Evolutionary conservation across 768 basidiomycete genomes (phyloP).

Genomic region (Leucocoprinus leucothites): DNA sequence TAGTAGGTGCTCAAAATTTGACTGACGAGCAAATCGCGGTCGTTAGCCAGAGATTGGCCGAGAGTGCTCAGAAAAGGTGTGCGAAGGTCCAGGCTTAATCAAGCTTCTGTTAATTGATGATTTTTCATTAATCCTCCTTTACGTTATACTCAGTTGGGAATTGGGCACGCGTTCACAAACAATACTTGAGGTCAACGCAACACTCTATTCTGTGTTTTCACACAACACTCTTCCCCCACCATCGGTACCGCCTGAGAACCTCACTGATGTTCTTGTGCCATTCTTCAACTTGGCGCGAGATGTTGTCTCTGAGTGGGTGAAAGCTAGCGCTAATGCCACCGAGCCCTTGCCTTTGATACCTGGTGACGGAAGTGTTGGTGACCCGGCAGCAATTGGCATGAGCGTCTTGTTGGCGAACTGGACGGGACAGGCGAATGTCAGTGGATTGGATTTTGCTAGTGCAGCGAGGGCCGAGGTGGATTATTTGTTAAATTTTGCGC

Average conservation of each 20-base stretch:
- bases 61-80: conserved; percentile 36
- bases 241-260: conserved; percentile 25
- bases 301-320: conserved; percentile 46
- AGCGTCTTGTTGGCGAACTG: conserved; percentile 58
- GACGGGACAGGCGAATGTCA: conserved; percentile 35
- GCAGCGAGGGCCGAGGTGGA: conserved; percentile 67
- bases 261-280: conserved; percentile 39
- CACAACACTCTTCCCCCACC: conserved; percentile 35
- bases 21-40: conserved; percentile 29
- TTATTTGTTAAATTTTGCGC: conserved; percentile 54
- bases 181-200: conserved; percentile 43
- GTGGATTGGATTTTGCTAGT: conserved; percentile 46
- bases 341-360: conserved; percentile 58
- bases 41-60: conserved; percentile 33
- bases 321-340: conserved; percentile 38
- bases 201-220: conserved; percentile 43
- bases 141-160: conserved; percentile 41
- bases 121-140: neutral
- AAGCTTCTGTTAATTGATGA: neutral
- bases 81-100: neutral
- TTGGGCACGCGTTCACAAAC: conserved; percentile 53
- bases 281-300: conserved; percentile 53
- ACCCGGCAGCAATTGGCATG: conserved; percentile 78
- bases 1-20: conserved; percentile 25
- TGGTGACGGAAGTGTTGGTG: conserved; percentile 57